Percentiles rank a stretch among this genome's conserved stretches.
phyloP scores from a whole-genome alignment of 2,329 filamentous ascomycete species.

The Fonsecaea erecta region DNA sequence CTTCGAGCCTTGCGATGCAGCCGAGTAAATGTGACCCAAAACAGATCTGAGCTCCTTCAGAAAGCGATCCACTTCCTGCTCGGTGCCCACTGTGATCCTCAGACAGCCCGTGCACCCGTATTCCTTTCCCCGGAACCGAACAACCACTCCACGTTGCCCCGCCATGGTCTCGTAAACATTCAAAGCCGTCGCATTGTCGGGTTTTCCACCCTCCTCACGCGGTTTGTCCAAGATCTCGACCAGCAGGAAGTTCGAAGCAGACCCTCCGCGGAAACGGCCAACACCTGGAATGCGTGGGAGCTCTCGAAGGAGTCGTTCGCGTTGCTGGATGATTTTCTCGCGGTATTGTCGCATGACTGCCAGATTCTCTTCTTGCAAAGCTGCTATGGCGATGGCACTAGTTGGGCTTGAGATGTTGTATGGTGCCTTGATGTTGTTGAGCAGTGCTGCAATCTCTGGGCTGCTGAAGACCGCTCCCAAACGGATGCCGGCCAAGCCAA shows the following conservation, averaged over 20 bases:
- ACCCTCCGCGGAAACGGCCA: constrained; percentile 79
- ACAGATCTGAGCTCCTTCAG: constrained; percentile 67
- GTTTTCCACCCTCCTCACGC: constrained; percentile 61
- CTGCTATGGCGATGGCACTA: constrained; percentile 75
- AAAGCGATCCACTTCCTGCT: constrained; percentile 80
- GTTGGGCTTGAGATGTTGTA: constrained; percentile 95
- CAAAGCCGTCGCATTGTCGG: constrained; percentile 78
- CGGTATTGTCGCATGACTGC: constrained; percentile 73
- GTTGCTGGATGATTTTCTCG: constrained; percentile 72
- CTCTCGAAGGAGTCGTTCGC: constrained; percentile 74
- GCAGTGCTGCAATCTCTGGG: constrained; percentile 72
- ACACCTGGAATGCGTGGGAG: constrained; percentile 77
- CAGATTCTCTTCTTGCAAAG: constrained; percentile 70
- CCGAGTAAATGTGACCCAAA: constrained; percentile 54
- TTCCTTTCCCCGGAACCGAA: constrained; percentile 92
- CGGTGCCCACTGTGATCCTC: constrained; percentile 89
- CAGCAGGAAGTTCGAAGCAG: constrained; percentile 84
- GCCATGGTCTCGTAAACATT: constrained; percentile 84
- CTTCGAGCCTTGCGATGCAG: constrained; percentile 43
- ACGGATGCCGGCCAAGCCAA: constrained; percentile 91
- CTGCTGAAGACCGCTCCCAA: constrained; percentile 84
- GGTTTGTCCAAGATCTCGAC: constrained; percentile 79
- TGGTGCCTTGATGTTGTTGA: constrained; percentile 93
- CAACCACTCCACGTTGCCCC: constrained; percentile 85
- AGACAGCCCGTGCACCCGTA: constrained; percentile 85